These are phyloP conservation scores for Lepidium aucheri DNA, from an alignment of 345 rosid species.

Conservation along the genomic window DNA sequence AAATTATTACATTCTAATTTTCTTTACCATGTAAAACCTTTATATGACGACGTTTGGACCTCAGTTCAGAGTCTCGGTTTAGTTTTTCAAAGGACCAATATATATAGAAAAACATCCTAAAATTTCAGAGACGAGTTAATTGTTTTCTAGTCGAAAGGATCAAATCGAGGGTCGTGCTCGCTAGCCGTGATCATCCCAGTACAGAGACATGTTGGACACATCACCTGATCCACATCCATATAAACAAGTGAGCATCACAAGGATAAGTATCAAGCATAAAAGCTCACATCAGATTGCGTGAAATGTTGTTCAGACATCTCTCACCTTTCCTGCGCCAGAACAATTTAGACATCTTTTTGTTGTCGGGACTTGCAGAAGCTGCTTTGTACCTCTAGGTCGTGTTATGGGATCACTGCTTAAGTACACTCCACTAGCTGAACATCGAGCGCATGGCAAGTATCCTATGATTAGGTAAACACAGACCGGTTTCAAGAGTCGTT, in stretches of 20 bases:
- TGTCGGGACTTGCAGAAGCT: slow-evolving; percentile 46
- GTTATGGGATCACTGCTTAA: slow-evolving; percentile 53
- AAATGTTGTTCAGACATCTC: neutral
- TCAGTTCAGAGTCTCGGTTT: slow-evolving; percentile 7
- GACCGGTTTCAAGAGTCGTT: neutral
- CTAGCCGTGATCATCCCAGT: slow-evolving; percentile 80
- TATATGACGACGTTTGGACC: slow-evolving; percentile 1
- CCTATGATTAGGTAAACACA: slow-evolving; percentile 37
- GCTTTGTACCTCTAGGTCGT: slow-evolving; percentile 36
- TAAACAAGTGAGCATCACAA: slow-evolving; percentile 3
- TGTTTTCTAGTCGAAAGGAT: slow-evolving; percentile 50
- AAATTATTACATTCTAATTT: neutral
- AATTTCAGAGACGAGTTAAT: neutral
- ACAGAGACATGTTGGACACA: slow-evolving; percentile 93
- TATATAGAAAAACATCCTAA: neutral
- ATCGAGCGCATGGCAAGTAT: slow-evolving; percentile 89
- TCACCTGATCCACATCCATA: slow-evolving; percentile 42
- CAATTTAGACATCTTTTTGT: slow-evolving; percentile 68
- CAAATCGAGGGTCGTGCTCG: slow-evolving; percentile 73
- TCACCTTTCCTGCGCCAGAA: slow-evolving; percentile 95
- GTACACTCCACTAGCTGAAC: slow-evolving; percentile 76
- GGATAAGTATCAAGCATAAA: neutral
- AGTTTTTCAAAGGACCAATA: neutral
- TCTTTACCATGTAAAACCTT: neutral
- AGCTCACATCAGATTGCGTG: neutral